Percentiles rank a stretch among this genome's conserved stretches.
phyloP scores from a whole-genome alignment of 495 filamentous ascomycete genomes.

The Tricharina praecox region DNA sequence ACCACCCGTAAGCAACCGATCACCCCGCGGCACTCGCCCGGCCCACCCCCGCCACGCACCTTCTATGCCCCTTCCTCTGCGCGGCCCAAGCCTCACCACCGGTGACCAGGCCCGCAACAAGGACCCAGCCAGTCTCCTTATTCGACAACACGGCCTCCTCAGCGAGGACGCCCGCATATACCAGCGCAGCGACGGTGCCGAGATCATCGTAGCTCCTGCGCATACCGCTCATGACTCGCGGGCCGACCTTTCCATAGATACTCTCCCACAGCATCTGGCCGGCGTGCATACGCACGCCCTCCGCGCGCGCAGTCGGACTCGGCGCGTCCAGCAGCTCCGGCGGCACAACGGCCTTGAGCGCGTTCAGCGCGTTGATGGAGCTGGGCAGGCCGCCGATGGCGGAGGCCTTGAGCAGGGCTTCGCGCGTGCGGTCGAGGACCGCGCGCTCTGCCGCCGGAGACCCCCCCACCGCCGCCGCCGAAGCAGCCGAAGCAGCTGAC shows the following conservation, averaged over 20 bases:
- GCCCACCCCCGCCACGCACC: no score
- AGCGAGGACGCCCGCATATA: slow-evolving; percentile 38
- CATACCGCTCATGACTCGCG: slow-evolving; percentile 38
- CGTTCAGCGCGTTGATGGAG: slow-evolving; percentile 38
- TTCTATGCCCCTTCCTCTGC: slow-evolving; percentile 5
- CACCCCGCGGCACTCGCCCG: background rate
- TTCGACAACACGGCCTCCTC: slow-evolving; percentile 33
- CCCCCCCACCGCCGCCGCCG: slow-evolving; percentile 16
- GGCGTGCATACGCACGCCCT: slow-evolving; percentile 32
- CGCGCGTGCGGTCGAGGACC: slow-evolving; percentile 36
- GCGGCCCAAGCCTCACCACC: slow-evolving; percentile 30
- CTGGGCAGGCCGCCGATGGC: slow-evolving; percentile 36
- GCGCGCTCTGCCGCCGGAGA: no score
- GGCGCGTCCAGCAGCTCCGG: slow-evolving; percentile 33
- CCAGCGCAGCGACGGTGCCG: slow-evolving; percentile 34
- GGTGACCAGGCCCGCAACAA: slow-evolving; percentile 40
- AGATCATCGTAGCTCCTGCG: slow-evolving; percentile 38
- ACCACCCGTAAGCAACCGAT: slow-evolving; percentile 20
- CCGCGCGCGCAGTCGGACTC: slow-evolving; percentile 30
- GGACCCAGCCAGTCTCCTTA: slow-evolving; percentile 36
- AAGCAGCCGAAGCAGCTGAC: slow-evolving; percentile 19
- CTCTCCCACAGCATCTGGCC: slow-evolving; percentile 36
- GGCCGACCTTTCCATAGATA: slow-evolving; percentile 37
- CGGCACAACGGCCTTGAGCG: slow-evolving; percentile 34
- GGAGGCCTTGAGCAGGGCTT: slow-evolving; percentile 37